Base-by-base conservation (phyloP, 176 grass and related monocot genomes). In the Elaeis guineensis region DNA sequence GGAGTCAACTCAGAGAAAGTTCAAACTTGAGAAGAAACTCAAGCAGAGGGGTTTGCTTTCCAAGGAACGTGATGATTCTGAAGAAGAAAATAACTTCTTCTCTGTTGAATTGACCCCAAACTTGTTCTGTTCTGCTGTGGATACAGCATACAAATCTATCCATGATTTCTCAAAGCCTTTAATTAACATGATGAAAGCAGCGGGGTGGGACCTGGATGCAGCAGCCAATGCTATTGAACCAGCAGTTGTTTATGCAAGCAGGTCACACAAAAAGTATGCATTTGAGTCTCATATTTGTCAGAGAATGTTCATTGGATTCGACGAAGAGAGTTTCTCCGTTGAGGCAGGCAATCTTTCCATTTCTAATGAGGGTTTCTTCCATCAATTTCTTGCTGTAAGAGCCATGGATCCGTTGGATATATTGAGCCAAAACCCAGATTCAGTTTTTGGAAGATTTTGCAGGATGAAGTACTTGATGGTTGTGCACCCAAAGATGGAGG, bases 101-200 rank as follows among this genome's bases (percentile, higher is more conserved):
- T 98, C 93, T 44, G 75, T 92, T 64, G 87, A 98, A 64, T 65
- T 98, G 69, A 98, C 93, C 25, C 93, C 93, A 54, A 86, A 70
- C 76, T 75, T 98, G 50, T 92, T 83, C 72, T 89, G 84, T 58
- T 85, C 79, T 62, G 75, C 87, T 72, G 93, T 85, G n/a, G 87
- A 98, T 67, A 77, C 63, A 3, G 69, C 81, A 25, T 92, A 92
- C 66, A 89, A 92, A 64, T 89, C 93, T 0, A 98, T 98, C 69
- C 93, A 98, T 78, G 87, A 92, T 66, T 89, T 98, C 25, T 88
- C 93, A 54, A 98, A 98, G 77, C 81, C 88, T 6, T 51, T 98
- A 55, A 98, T 98, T 78, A 92, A 98, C 65, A 98, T 92, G 93
- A 98, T 98, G 92, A 96, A 97, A 62, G 81, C 81, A 74, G 87